phyloP scores from a whole-genome alignment of 805 yeast genomes.

The Ogataea nitratoaversa region DNA sequence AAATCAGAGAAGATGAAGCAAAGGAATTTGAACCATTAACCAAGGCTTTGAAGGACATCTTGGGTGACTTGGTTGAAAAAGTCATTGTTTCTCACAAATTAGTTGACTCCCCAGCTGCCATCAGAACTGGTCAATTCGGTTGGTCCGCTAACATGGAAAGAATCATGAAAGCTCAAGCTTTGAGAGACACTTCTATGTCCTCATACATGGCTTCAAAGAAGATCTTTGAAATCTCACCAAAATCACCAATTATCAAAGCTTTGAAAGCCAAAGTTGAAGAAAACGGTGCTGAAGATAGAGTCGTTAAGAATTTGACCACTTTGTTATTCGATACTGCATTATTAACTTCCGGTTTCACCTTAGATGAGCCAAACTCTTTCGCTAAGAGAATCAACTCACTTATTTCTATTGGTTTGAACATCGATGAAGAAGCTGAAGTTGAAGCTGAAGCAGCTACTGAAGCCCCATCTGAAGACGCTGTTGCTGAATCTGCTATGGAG shows the following conservation, averaged over 20 bases:
- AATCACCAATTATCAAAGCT: constrained; percentile 91
- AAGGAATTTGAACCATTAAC: constrained; percentile 91
- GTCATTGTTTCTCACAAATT: constrained; percentile 97
- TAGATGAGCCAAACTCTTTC: constrained; percentile 97
- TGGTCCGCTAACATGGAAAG: constrained; percentile 99
- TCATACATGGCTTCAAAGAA: constrained; percentile 99
- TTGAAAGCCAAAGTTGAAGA: constrained; percentile 94
- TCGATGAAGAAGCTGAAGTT: constrained; percentile 72
- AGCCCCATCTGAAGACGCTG: constrained; percentile 57
- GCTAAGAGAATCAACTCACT: constrained; percentile 98
- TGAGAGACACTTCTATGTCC: constrained; percentile 98
- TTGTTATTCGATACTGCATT: constrained; percentile 96
- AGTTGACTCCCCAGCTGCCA: constrained; percentile 99
- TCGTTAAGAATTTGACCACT: constrained; percentile 96
- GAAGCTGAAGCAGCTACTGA: constrained; percentile 39
- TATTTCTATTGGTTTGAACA: constrained; percentile 96
- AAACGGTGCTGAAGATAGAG: constrained; percentile 97
- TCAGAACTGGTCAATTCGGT: constrained; percentile 99
- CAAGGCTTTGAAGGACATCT: constrained; percentile 91
- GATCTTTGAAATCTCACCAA: constrained; percentile 98
- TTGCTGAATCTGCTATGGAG: constrained; percentile 96
- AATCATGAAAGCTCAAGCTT: constrained; percentile 99
- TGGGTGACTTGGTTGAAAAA: constrained; percentile 99
- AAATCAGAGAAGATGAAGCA: constrained; percentile 85
- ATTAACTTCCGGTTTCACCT: constrained; percentile 96